Evolutionary conservation across 148 eudicot species (phyloP).

Genomic region (Camellia sinensis): DNA sequence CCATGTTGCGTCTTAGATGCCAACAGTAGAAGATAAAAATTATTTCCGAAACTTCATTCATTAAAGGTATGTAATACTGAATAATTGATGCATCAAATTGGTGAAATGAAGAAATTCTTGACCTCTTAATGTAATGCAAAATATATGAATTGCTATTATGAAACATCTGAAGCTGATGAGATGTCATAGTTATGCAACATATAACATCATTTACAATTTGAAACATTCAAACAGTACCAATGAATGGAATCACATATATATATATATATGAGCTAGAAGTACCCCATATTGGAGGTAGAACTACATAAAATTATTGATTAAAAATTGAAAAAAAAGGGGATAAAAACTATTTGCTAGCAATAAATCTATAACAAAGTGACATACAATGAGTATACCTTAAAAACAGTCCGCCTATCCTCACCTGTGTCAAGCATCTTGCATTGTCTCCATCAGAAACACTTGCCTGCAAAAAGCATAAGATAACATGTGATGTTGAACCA

Average conservation of each 20-base stretch:
- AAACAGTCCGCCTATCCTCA: conserved; percentile 81
- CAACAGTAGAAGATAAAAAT: not conserved
- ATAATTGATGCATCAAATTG: not conserved
- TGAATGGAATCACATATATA: not conserved
- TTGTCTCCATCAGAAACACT: conserved; percentile 79
- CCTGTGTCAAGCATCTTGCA: conserved; percentile 60
- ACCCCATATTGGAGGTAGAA: not conserved
- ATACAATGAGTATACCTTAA: conserved; percentile 44
- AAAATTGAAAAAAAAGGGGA: not conserved
- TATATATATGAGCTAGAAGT: not conserved
- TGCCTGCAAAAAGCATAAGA: conserved; percentile 48
- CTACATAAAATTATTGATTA: not conserved
- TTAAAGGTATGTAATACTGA: not conserved
- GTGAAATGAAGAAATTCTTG: conserved; percentile 4
- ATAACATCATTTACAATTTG: not conserved
- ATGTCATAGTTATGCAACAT: not conserved
- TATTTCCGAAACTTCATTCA: not conserved
- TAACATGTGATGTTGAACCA: not conserved
- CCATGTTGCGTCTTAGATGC: not conserved
- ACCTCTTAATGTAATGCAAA: not conserved
- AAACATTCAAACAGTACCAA: not conserved
- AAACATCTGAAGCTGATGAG: not conserved
- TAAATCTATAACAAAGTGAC: not conserved
- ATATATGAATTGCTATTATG: not conserved
- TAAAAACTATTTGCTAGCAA: not conserved